phyloP scores from a whole-genome alignment of 192 early-diverging fungal species.

The Backusella luteola region DNA sequence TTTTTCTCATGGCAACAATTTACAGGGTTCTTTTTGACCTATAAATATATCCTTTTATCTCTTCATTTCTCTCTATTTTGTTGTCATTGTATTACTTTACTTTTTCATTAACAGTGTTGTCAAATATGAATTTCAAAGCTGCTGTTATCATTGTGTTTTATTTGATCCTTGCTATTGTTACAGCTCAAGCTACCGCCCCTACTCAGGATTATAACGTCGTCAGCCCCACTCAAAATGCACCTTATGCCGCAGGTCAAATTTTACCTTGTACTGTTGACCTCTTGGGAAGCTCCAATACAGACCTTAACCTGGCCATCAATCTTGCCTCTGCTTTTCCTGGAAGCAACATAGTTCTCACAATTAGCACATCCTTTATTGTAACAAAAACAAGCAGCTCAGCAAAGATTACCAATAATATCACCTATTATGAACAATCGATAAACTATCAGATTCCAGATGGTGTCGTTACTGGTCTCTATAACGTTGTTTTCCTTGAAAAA shows the following conservation, averaged over 20 bases:
- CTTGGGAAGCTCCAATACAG: constrained; percentile 5
- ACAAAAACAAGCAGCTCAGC: not conserved
- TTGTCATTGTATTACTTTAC: not conserved
- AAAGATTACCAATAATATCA: constrained; percentile 10
- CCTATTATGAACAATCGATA: constrained; percentile 25
- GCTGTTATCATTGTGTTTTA: not conserved
- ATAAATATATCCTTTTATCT: not conserved
- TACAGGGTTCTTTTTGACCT: not conserved
- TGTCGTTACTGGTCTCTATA: constrained; percentile 16
- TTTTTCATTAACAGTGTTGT: not conserved
- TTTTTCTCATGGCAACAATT: not conserved
- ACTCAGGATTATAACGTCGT: constrained; percentile 24
- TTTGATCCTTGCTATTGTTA: not conserved
- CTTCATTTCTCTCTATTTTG: not conserved
- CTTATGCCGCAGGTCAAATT: constrained; percentile 29
- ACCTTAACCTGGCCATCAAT: constrained; percentile 22
- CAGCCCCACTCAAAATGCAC: constrained; percentile 12
- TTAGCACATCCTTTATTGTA: constrained; percentile 20
- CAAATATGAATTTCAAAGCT: not conserved
- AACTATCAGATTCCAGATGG: constrained; percentile 17
- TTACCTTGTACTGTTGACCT: constrained; percentile 19
- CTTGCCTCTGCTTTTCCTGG: not conserved
- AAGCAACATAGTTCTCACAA: not conserved
- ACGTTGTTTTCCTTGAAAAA: constrained; percentile 14
- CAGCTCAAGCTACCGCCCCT: constrained; percentile 23